These are phyloP conservation scores for Lichenothelia convexa DNA, from an alignment of 495 filamentous ascomycete species.

Conservation along the genomic window DNA sequence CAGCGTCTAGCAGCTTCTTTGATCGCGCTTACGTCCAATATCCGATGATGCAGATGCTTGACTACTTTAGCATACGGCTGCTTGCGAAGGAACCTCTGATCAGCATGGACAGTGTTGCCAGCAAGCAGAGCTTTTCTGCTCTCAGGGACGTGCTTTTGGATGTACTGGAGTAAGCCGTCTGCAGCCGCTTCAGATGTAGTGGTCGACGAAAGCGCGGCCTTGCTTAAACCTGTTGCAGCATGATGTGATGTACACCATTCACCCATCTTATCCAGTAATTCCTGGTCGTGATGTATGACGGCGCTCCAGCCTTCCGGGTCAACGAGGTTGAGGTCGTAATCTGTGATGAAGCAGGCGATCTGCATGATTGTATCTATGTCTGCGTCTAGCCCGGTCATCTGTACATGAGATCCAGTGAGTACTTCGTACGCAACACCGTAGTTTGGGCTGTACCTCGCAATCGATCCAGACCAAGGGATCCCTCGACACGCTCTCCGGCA, in stretches of 20 bases:
- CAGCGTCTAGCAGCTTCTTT: slow-evolving; percentile 80
- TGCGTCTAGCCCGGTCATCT: slow-evolving; percentile 90
- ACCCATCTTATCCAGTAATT: slow-evolving; percentile 57
- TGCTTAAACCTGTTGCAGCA: slow-evolving; percentile 58
- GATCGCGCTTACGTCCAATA: slow-evolving; percentile 76
- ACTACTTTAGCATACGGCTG: slow-evolving; percentile 53
- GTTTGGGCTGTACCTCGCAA: slow-evolving; percentile 59
- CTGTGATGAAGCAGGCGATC: slow-evolving; percentile 85
- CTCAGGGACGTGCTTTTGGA: slow-evolving; percentile 48
- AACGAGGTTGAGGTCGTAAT: slow-evolving; percentile 53
- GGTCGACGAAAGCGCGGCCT: slow-evolving; percentile 53
- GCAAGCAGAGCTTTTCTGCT: slow-evolving; percentile 52
- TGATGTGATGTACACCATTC: slow-evolving; percentile 51
- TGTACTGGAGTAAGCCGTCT: slow-evolving; percentile 54
- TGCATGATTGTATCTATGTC: slow-evolving; percentile 72
- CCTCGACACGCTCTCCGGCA: slow-evolving; percentile 24
- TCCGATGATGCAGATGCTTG: slow-evolving; percentile 68
- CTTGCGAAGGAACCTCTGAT: slow-evolving; percentile 63
- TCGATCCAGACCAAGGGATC: slow-evolving; percentile 74
- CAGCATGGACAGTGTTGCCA: slow-evolving; percentile 82
- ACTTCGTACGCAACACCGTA: not conserved
- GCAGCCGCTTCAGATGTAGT: slow-evolving; percentile 58
- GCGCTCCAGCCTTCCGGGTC: slow-evolving; percentile 63
- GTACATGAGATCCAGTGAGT: not conserved
- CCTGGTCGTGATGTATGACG: slow-evolving; percentile 56